Evolutionary conservation across 345 rosid genomes (phyloP).

Genomic region (Xanthoceras sorbifolium): DNA sequence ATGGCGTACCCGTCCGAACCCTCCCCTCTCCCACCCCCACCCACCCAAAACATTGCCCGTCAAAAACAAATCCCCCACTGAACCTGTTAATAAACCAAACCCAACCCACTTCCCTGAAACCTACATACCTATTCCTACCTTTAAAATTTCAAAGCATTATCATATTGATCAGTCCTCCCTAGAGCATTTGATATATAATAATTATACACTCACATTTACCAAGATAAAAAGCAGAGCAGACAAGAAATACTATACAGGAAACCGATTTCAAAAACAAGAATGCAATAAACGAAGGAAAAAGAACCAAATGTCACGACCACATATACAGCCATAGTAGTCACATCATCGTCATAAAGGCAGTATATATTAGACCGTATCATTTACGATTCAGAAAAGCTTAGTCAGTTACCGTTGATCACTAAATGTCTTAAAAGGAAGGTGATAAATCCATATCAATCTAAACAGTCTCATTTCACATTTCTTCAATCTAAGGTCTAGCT

Average conservation of each 20-base stretch:
- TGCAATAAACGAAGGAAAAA: background rate
- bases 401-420: no score
- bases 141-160: conserved; percentile 20
- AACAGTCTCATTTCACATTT: no score
- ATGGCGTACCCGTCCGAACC: conserved; percentile 89
- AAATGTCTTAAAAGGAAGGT: no score
- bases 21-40: conserved; percentile 99
- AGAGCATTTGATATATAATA: background rate
- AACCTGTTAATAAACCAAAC: conserved; percentile 93
- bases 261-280: background rate
- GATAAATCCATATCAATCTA: no score
- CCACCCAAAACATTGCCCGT: conserved; percentile 98
- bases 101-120: conserved; percentile 61
- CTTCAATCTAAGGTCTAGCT: no score
- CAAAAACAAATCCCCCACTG: conserved; percentile 75
- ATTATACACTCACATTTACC: background rate
- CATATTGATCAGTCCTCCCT: conserved; percentile 24
- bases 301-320: background rate
- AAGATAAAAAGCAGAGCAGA: background rate
- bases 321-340: background rate
- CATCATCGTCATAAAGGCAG: background rate
- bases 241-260: conserved; percentile 7
- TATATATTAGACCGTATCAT: background rate
- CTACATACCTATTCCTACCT: conserved; percentile 33
- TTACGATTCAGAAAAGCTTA: no score